Evolutionary conservation across 2,329 filamentous ascomycete species (phyloP).

Genomic region (Colletotrichum tanaceti): DNA sequence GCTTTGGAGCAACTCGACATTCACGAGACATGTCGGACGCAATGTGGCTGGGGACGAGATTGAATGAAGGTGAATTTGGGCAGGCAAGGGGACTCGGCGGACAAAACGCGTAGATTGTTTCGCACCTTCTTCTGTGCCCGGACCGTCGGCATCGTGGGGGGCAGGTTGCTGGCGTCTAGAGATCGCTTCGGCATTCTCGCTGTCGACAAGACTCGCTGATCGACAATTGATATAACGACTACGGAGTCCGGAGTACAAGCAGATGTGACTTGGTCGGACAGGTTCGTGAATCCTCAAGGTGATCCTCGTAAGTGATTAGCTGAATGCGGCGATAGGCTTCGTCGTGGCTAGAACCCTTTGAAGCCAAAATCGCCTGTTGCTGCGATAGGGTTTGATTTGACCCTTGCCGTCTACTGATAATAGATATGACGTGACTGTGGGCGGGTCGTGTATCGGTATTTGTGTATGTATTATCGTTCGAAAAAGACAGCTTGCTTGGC

Average conservation of each 20-base stretch:
- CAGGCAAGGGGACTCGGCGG: too few species aligned
- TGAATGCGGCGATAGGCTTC: conserved; percentile 28
- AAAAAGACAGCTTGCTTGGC: not conserved
- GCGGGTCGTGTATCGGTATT: not conserved
- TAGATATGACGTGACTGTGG: not conserved
- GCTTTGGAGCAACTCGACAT: not conserved
- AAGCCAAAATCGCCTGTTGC: conserved; percentile 27
- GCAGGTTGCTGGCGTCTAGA: conserved; percentile 46
- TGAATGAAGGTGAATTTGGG: too few species aligned
- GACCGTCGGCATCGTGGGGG: conserved; percentile 47
- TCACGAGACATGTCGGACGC: too few species aligned
- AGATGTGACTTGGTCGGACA: not conserved
- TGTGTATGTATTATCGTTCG: not conserved
- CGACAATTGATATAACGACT: conserved; percentile 25
- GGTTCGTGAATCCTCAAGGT: not conserved
- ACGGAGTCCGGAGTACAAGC: not conserved
- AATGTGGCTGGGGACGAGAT: not conserved
- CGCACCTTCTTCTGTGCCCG: conserved; percentile 48
- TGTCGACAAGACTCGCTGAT: conserved; percentile 31
- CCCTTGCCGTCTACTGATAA: not conserved
- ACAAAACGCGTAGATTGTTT: not conserved
- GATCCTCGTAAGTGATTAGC: not conserved
- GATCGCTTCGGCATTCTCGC: conserved; percentile 55
- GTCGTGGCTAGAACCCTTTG: conserved; percentile 33
- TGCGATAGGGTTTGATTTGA: not conserved